Base-by-base conservation (phyloP, 1,284 basidiomycete genomes). In the Rhodotorula sp. region DNA sequence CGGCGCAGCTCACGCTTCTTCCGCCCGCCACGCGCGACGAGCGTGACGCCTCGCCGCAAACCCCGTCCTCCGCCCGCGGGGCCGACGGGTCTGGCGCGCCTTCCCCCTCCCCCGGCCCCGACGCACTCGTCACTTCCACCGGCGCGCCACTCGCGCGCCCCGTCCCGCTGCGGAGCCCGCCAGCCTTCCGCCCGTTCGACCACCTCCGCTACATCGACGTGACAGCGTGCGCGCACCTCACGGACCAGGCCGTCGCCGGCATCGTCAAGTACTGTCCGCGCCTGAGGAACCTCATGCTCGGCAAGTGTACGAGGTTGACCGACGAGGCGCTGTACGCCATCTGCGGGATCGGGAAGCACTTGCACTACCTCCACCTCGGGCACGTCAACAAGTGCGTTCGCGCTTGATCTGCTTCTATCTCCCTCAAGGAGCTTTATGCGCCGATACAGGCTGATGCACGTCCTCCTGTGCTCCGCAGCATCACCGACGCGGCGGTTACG, bases 301-400 rank as follows among this genome's bases (percentile, higher is more conserved):
- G 94, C 64, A 99, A 98, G 82, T 99, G 97, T 81, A 82, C 84
- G 6, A 83, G 88, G 56, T 84, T 99, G 79, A 97, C 96, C 17
- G 94, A 99, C 82, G 87, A 86, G 65, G 87, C 91, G 5, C 87
- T 98, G 39, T 90, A 92, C 79, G 90, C 87, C 73, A 93, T 99
- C 54, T 91, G 91, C 79, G 86, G 86, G 79, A 85, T 99, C 27
- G 96, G 96, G 37, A 91, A 92, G 80, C 89, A 95, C 80, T 81
- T 99, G 48, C 97, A 99, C 82, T 94, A 97, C 81, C 86, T 99
- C 53, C 97, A 99, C 81, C 85, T 99, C 22, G 97, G 95, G 1
- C 97, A 99, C 83, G 90, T 93, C 61, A 83, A 85, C 44, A 86
- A 80, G 85, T 86, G 69, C 78, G 83, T 81, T n/a, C 15, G 4